Evolutionary conservation across 2,329 filamentous ascomycete species (phyloP).

Genomic region (Ophiocordyceps sinensis): DNA sequence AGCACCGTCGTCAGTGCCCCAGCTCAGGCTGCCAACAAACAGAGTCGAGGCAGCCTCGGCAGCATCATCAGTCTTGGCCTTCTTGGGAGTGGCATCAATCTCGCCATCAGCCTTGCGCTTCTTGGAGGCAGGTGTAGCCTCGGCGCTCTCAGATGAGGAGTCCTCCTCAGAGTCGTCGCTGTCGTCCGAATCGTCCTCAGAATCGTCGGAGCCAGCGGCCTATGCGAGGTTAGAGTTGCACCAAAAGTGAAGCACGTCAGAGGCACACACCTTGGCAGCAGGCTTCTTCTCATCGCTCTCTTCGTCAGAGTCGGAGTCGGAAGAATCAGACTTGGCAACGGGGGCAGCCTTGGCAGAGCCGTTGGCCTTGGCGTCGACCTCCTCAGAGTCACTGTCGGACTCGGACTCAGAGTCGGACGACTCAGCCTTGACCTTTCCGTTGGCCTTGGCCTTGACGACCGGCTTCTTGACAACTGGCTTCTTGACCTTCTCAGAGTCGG

Average conservation of each 20-base stretch:
- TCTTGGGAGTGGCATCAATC: constrained; percentile 43
- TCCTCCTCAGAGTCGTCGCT: constrained; percentile 19
- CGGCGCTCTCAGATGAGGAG: constrained; percentile 18
- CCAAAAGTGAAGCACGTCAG: not conserved
- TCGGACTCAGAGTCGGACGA: constrained; percentile 20
- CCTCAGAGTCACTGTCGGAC: constrained; percentile 16
- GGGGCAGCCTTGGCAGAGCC: constrained; percentile 1
- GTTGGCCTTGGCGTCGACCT: constrained; percentile 14
- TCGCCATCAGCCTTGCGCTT: constrained; percentile 35
- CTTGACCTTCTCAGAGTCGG: constrained; percentile 5
- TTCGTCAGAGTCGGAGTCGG: constrained; percentile 21
- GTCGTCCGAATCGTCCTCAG: constrained; percentile 14
- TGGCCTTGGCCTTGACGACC: constrained; percentile 1
- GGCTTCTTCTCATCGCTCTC: constrained; percentile 22
- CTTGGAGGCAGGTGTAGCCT: constrained; percentile 27
- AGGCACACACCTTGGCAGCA: constrained; percentile 15
- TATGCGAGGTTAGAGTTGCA: not conserved
- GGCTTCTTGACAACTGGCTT: constrained; percentile 8
- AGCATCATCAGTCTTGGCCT: constrained; percentile 44
- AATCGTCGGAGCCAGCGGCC: constrained; percentile 2
- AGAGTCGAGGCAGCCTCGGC: constrained; percentile 42
- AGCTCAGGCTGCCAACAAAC: constrained; percentile 82
- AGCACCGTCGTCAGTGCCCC: constrained; percentile 76
- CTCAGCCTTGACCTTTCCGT: constrained; percentile 17
- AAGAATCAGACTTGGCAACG: constrained; percentile 11